Base-by-base conservation (phyloP, 2,329 filamentous ascomycete species). In the Paracoccidioides lutzii region DNA sequence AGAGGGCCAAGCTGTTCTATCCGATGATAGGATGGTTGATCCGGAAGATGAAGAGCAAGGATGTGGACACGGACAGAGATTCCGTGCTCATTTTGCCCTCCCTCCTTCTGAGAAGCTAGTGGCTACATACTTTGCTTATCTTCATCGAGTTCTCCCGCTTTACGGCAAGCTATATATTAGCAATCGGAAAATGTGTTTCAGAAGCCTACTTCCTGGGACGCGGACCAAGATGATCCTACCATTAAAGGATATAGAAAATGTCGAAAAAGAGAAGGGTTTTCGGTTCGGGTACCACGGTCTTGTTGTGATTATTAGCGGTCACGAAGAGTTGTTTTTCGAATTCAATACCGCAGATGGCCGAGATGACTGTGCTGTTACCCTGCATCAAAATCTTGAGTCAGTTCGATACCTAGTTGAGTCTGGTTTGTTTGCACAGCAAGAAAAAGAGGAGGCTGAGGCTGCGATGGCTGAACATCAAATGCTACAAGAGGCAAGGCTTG, bases 121-220 rank as follows among this genome's bases (percentile, higher is more conserved):
- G 59, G 90, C 91, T 1, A 88, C 89, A 0, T 97, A 93, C 71
- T 97, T 90, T 70, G 89, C 88, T n/a, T 88, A 87, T 66, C 78
- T 97, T n/a, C 83, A 94, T 63, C 83, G 90, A 2, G 88, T 95
- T 0, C 72, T 97, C 35, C 93, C 93, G 2, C 78, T 97, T 1
- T 97, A 96, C 64, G 93, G 93, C 63, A 98, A 97, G 71, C 87
- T 97, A 38, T 98, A 98, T 71, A 84, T 97, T 61, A 90, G 93
- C 66, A 83, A 90, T 62, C 81, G 82, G 28, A 86, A 84, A 57
- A 88, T 97, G 61, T 98, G 93, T 73, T 98, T 95, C 72, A 86
- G 93, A 56, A 96, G 90, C 67, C 75, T 97, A 53, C 76, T 96
- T 40, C 89, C 88, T 0, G 90, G 90, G 0, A 95, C 89, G 3